Percentiles rank a stretch among this genome's conserved stretches.
Evolutionary conservation across 768 basidiomycete genomes (phyloP).

Genomic region (Pisolithus microcarpus): DNA sequence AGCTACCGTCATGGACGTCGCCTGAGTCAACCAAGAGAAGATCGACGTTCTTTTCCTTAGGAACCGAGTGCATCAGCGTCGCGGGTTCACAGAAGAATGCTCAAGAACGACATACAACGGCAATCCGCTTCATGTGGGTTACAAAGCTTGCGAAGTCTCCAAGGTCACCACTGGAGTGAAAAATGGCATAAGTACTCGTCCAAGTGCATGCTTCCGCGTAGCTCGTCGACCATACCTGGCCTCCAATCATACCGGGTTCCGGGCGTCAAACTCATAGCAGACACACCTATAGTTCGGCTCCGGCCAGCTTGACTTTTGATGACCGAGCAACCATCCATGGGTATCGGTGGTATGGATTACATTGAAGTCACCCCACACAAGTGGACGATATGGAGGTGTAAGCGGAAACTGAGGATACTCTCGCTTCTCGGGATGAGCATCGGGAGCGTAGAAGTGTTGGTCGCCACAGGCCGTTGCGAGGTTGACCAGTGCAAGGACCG

Average conservation of each 20-base stretch:
- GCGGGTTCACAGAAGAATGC: background rate
- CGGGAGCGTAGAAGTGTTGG: conserved; percentile 14
- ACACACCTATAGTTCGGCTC: conserved; percentile 68
- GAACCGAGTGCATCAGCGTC: background rate
- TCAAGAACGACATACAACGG: conserved; percentile 36
- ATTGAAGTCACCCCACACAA: conserved; percentile 88
- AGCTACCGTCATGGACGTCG: conserved; percentile 62
- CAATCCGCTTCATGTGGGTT: conserved; percentile 70
- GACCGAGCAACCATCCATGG: conserved; percentile 78
- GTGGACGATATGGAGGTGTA: conserved; percentile 52
- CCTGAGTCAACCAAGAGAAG: conserved; percentile 77
- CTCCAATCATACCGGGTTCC: background rate
- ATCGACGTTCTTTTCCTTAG: conserved; percentile 65
- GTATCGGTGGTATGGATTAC: conserved; percentile 83
- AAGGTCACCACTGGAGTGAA: conserved; percentile 42
- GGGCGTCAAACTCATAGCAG: background rate
- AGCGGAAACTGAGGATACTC: conserved; percentile 36
- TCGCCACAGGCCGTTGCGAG: conserved; percentile 18
- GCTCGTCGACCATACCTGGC: background rate
- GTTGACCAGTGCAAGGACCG: conserved; percentile 10
- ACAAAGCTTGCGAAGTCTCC: conserved; percentile 90
- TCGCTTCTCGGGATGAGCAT: conserved; percentile 30
- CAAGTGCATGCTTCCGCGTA: background rate
- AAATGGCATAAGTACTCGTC: background rate
- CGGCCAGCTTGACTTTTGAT: conserved; percentile 65